Evolutionary conservation across 768 basidiomycete species (phyloP).

Genomic region (Xerocomellus amylosporus): DNA sequence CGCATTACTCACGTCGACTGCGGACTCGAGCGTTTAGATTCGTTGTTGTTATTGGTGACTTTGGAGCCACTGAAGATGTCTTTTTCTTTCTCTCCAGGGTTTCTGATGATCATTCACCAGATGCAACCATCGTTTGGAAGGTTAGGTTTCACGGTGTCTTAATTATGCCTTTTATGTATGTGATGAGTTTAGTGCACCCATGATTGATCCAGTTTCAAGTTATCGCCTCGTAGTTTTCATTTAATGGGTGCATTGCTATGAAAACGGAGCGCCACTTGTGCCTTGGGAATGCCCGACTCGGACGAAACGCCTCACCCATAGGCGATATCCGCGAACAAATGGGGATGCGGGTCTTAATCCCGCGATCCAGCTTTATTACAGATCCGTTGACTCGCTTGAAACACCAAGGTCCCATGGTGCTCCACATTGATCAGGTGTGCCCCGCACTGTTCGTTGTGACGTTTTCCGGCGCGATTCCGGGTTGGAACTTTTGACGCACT

Average conservation of each 20-base stretch:
- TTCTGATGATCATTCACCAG: neutral
- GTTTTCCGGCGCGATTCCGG: neutral
- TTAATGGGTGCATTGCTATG: neutral
- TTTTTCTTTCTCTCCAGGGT: neutral
- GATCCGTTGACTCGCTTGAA: neutral
- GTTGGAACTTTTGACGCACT: neutral
- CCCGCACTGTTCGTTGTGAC: neutral
- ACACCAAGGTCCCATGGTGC: neutral
- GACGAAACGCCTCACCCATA: too few relatives aligned
- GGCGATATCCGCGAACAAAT: too few relatives aligned
- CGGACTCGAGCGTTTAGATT: slow-evolving; percentile 12
- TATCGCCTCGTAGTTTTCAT: neutral
- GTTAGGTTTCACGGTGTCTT: neutral
- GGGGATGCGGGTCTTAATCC: too few relatives aligned
- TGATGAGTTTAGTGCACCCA: slow-evolving; percentile 9
- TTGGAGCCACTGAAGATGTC: neutral
- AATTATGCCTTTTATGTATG: slow-evolving; percentile 10
- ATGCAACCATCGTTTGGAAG: neutral
- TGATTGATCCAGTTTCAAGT: neutral
- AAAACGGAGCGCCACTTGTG: too few relatives aligned
- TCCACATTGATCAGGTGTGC: neutral
- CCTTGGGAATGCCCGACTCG: too few relatives aligned
- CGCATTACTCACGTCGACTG: slow-evolving; percentile 13
- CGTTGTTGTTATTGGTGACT: neutral
- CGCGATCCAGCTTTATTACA: too few relatives aligned